Conservation (phyloP, 257 asterid genomes). For the Knoxia roxburghii region DNA sequence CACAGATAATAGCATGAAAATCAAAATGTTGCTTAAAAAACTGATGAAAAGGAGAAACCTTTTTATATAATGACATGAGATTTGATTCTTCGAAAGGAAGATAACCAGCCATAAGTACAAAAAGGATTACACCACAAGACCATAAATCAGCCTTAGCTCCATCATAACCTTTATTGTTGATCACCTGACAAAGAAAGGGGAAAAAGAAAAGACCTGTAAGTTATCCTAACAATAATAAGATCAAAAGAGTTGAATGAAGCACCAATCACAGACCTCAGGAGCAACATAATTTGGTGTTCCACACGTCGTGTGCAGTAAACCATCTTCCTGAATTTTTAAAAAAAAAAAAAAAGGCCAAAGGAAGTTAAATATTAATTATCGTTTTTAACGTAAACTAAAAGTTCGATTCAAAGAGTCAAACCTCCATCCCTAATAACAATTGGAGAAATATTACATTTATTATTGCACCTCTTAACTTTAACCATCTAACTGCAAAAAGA, state of each 20-base stretch:
- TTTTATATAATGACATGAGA: slow-evolving; percentile 48
- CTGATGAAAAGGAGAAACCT: slow-evolving; percentile 21
- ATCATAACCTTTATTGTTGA: slow-evolving; percentile 87
- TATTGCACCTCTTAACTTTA: not conserved
- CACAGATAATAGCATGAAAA: not conserved
- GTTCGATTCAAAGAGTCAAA: no score
- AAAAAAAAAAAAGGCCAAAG: not conserved
- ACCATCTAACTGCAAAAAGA: not conserved
- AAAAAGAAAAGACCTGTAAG: slow-evolving; percentile 2
- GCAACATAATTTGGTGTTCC: slow-evolving; percentile 99
- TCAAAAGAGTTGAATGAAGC: slow-evolving; percentile 9
- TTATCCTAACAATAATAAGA: not conserved
- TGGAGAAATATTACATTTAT: not conserved
- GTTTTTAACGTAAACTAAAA: no score
- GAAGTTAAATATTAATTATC: not conserved
- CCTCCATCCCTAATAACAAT: no score
- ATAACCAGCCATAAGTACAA: slow-evolving; percentile 47
- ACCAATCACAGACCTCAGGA: slow-evolving; percentile 58
- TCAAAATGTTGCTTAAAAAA: not conserved
- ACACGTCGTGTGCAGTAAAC: slow-evolving; percentile 92
- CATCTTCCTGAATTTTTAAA: slow-evolving; percentile 61
- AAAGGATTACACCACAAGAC: slow-evolving; percentile 67
- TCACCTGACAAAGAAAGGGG: slow-evolving; percentile 45
- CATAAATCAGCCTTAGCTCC: slow-evolving; percentile 98
- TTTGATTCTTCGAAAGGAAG: slow-evolving; percentile 90